These are phyloP conservation scores for Erysiphe neolycopersici DNA, from an alignment of 2,329 filamentous ascomycete species.

Conservation along the genomic window DNA sequence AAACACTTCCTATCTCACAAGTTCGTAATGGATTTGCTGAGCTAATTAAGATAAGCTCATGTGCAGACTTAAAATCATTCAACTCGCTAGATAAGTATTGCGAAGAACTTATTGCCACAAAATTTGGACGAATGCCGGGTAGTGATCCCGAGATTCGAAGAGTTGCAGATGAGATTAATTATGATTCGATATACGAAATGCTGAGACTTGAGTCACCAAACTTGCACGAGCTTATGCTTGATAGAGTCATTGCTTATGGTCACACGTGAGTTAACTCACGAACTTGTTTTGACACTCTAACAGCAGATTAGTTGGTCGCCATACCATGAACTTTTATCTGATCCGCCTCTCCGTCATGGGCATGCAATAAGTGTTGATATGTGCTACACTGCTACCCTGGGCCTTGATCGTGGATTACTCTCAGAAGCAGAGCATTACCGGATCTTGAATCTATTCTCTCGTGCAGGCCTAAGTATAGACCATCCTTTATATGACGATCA, in stretches of 20 bases:
- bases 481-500: conserved; percentile 39
- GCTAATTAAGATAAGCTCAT: conserved; percentile 50
- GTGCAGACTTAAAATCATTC: conserved; percentile 37
- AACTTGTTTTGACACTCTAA: neutral
- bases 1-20: conserved; percentile 36
- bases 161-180: conserved; percentile 39
- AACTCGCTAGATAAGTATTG: conserved; percentile 41
- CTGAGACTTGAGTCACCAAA: conserved; percentile 47
- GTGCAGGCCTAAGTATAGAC: conserved; percentile 44
- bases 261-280: conserved; percentile 21
- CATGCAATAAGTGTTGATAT: conserved; percentile 54
- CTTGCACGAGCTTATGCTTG: conserved; percentile 44
- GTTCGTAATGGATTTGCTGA: conserved; percentile 51
- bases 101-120: conserved; percentile 36
- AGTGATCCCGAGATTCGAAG: conserved; percentile 26
- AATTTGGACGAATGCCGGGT: conserved; percentile 34
- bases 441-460: conserved; percentile 39
- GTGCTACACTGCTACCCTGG: conserved; percentile 46
- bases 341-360: conserved; percentile 41
- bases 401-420: conserved; percentile 33
- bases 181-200: conserved; percentile 46
- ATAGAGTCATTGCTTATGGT: conserved; percentile 47
- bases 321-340: conserved; percentile 40
- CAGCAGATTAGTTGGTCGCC: conserved; percentile 27
- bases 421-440: conserved; percentile 31